Base-by-base conservation (phyloP, 305 asterid genomes). In the Petunia hybrid region DNA sequence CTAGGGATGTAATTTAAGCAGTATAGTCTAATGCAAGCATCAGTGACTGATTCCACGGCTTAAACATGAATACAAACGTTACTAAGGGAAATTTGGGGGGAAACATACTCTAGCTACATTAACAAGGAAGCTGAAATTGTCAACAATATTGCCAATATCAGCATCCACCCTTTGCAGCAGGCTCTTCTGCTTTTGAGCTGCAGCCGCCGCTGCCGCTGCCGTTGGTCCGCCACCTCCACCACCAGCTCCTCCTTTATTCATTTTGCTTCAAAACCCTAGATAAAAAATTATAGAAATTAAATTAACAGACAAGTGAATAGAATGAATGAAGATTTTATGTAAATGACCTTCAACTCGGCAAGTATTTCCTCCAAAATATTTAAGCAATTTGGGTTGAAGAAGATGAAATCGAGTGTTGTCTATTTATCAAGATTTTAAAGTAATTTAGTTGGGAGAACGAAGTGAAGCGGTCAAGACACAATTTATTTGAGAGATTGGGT, bases 91-190 rank as follows among this genome's bases (percentile, higher is more conserved):
- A 59, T 22, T 41, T 76, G 5, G 5, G 8, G 61, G 61, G n/a
- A n/a, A n/a, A 46, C 1, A 42, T 61, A 92, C 97, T 92, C 97
- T 86, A 16, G 98, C 90, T 13, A 87, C 97, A 76, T 92, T 90
- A 76, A 94, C 95, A 51, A 94, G 83, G 89, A 83, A 90, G 68
- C 91, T 91, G 41, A 92, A 94, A 89, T 92, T 92, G 66, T 94
- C 98, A 6, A 94, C 95, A 42, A 95, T 92, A 85, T 84, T 88
- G 53, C 93, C 97, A 70, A 95, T 87, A 76, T 95, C 99, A 40
- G 90, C 81, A 66, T 95, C 99, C 85, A 93, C 90, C 80, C 94
- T 92, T 87, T 93, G 98, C 85, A 91, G 81, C 80, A 95, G 90
- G 36, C 87, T 78, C 84, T 93, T 95, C 90, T 95, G 97, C 83